Base-by-base conservation (phyloP, 2,329 filamentous ascomycete species). In the Pestalotiopsis sp. region DNA sequence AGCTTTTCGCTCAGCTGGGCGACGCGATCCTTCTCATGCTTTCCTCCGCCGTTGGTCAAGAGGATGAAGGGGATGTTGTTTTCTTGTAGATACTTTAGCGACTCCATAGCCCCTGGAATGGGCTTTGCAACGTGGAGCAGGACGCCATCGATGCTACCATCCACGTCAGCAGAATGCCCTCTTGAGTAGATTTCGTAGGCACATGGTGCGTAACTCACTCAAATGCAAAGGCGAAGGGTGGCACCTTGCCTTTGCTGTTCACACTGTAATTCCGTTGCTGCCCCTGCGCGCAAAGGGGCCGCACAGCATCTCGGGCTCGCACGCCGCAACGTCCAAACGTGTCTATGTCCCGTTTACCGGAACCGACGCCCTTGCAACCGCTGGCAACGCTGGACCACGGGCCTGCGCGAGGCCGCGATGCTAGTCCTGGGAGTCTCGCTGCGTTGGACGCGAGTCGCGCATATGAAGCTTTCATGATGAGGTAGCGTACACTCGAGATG, bases 31-130 rank as follows among this genome's bases (percentile, higher is more conserved):
- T 83, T 84, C 81, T 98, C 95, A 71, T 90, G 89, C 77, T 92
- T 94, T 69, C 96, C 96, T 57, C 96, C 96, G 74, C 96, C 96
- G 81, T 99, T 99, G 69, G 96, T 99, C 71, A 99, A 86, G 41
- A 99, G 89, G 75, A 99, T 95, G 82, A 97, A 98, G 13, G 95
- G 95, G 60, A 98, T 93, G 61, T 88, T 85, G 76, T 94, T 87
- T 61, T 86, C 82, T 73, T 94, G 90, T 23, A 98, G 90, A 75
- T 90, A 91, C 38, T 85, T 83, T 23, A 99, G 87, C 14, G 94
- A 88, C 75, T 93, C 86, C 20, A 89, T 84, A 1, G 96, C 95
- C 39, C 93, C 92, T 1, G 93, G 92, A 61, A 98, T 90, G 3
- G 93, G 90, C 71, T 91, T 89, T 4, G 92, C 89, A 70, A 92